Base-by-base conservation (phyloP, 805 yeast genomes). In the Maudiozyma turicensis region DNA sequence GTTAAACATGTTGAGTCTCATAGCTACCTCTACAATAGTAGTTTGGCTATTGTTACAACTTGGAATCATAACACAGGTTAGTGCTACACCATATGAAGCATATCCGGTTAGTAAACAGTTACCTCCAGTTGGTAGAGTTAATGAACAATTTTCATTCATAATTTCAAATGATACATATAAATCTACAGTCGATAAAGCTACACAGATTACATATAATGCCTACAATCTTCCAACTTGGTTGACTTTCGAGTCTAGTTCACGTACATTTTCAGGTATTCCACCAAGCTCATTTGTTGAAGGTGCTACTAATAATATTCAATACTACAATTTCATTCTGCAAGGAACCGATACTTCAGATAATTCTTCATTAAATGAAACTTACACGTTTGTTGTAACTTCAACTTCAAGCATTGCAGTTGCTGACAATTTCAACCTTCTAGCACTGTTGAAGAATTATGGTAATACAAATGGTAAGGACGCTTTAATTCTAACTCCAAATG, bases 61-160 rank as follows among this genome's bases (percentile, higher is more conserved):
- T 11, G 30, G 10, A n/a, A 5, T 41, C 11, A 15, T 26, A 11
- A 6, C 29, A 5, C 11, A 40, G 9, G 49, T 30, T 4, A 29
- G 35, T 10, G 8, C 38, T 30, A 28, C 30, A 30, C 67, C 67
- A 6, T 63, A 61, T 47, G 69, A 65, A 48, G 67, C 68, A 28
- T 65, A 59, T 39, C 61, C 67, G 8, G 50, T 62, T 3, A 68
- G 76, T 54, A 80, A 81, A 61, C 99, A 91, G 68, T 73, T 82
- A 26, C 98, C 98, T 5, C 84, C 88, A 34, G 86, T 93, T 11
- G 98, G 95, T 5, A 74, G 95, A 50, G 77, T 80, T 13, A 78
- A 78, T 51, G 72, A 78, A 56, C 56, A 63, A 2, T 91, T 83
- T 67, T 56, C 69, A 15, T 91, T 86, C 66, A 74, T 82, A 37